These are phyloP conservation scores for Geotrichum reessii DNA, from an alignment of 1,139 yeast genomes.

Conservation along the genomic window DNA sequence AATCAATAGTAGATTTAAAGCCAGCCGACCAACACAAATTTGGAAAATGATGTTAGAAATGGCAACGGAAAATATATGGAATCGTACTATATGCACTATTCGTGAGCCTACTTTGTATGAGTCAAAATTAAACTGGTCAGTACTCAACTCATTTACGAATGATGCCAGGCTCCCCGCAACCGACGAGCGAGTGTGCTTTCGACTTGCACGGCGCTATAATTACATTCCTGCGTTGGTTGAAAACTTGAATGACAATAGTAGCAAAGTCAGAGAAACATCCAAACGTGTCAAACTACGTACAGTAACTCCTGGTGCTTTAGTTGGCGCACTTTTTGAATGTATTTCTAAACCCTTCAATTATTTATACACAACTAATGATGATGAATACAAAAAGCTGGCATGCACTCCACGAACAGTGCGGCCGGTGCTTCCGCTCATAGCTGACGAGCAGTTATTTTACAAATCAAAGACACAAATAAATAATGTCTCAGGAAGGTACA, in stretches of 20 bases:
- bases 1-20: not conserved
- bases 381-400: not conserved
- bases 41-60: not conserved
- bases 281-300: not conserved
- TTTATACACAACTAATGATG: not conserved
- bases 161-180: not conserved
- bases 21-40: not conserved
- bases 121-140: not conserved
- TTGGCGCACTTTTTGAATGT: constrained; percentile 11
- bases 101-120: not conserved
- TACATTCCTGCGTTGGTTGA: not conserved
- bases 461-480: not conserved
- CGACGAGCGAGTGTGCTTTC: constrained; percentile 1
- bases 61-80: constrained; percentile 3
- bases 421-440: constrained; percentile 9
- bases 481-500: not conserved
- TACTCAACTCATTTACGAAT: not conserved
- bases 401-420: constrained; percentile 2
- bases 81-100: constrained; percentile 4
- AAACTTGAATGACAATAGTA: not conserved
- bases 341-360: not conserved
- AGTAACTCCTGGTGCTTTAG: constrained; percentile 6
- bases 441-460: constrained; percentile 6
- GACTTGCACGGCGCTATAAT: constrained; percentile 9
- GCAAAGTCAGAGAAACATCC: too few species aligned